Conservation (phyloP, 78 protist genomes). For the Chrysochromulina parva region DNA sequence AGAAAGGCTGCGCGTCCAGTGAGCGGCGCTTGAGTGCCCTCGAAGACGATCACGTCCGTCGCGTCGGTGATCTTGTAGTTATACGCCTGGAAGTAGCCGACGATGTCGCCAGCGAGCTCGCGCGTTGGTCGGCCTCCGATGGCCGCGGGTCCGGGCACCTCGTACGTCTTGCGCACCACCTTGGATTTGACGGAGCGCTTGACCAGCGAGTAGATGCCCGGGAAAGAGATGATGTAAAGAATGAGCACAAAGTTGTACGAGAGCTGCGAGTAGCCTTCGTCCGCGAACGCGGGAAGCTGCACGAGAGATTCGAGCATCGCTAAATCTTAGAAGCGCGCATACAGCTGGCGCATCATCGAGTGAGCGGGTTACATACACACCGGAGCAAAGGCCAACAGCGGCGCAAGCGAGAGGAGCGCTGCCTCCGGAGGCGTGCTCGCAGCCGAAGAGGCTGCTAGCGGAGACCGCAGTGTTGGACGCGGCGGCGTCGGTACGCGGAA, state of each 20-base stretch:
- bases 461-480: too few relatives aligned
- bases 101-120: not conserved
- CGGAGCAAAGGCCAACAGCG: too few relatives aligned
- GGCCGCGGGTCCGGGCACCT: not conserved
- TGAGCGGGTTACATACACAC: too few relatives aligned
- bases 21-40: not conserved
- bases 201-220: not conserved
- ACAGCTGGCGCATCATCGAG: too few relatives aligned
- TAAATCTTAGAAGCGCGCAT: too few relatives aligned
- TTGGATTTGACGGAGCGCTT: not conserved
- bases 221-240: not conserved
- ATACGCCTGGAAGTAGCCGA: conserved; percentile 14
- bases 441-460: too few relatives aligned
- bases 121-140: not conserved
- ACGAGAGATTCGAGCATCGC: too few relatives aligned
- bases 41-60: not conserved
- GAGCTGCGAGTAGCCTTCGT: not conserved
- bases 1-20: not conserved
- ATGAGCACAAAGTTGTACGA: not conserved
- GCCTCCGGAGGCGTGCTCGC: too few relatives aligned
- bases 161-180: not conserved
- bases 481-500: too few relatives aligned
- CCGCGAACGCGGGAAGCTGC: too few relatives aligned
- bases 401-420: too few relatives aligned
- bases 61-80: not conserved